Conservation (phyloP, 768 basidiomycete species). For the Lactifluus echinatus region DNA sequence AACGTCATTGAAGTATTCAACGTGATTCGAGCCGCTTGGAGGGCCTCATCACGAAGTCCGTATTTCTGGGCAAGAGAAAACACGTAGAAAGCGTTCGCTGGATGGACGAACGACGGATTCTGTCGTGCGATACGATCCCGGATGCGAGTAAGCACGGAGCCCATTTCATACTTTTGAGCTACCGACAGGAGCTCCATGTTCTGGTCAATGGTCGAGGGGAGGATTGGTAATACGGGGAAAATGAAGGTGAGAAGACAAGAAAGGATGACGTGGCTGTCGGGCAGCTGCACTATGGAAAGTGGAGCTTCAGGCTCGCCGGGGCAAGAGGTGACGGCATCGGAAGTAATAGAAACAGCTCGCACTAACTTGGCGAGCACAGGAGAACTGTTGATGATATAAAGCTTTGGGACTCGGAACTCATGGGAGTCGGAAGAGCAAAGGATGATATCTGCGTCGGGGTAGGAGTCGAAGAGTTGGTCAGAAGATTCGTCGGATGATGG, state of each 20-base stretch:
- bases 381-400: neutral
- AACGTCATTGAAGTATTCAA: neutral
- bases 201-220: neutral
- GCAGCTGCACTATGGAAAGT: neutral
- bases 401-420: neutral
- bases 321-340: neutral
- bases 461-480: neutral
- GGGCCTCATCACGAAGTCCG: neutral
- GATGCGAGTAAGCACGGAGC: neutral
- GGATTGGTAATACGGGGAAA: neutral
- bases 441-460: neutral
- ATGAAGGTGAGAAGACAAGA: neutral
- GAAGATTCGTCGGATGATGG: neutral
- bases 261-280: neutral
- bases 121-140: neutral
- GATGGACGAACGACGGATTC: neutral
- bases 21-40: neutral
- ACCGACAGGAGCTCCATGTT: conserved; percentile 4
- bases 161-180: conserved; percentile 6
- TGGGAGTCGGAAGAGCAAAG: neutral
- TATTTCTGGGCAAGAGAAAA: conserved; percentile 1
- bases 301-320: neutral
- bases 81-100: neutral
- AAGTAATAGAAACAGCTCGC: neutral
- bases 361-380: neutral